These are phyloP conservation scores for Pleurotus tuoliensis DNA, from an alignment of 768 basidiomycete genomes.

Conservation along the genomic window DNA sequence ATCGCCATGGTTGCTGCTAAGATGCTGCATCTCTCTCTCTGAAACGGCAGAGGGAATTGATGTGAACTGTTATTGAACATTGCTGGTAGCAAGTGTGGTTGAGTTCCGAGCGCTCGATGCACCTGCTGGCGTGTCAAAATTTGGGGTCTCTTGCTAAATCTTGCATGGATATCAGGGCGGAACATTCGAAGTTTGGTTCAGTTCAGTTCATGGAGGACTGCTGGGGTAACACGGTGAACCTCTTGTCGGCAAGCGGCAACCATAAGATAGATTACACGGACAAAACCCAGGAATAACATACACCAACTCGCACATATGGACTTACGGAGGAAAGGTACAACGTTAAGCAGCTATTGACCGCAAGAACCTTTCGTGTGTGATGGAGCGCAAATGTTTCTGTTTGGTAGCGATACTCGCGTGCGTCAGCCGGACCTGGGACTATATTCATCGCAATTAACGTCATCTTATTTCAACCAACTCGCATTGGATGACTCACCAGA, in stretches of 20 bases:
- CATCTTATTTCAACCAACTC: neutral
- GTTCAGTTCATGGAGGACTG: too few relatives aligned
- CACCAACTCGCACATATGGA: neutral
- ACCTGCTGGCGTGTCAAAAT: too few relatives aligned
- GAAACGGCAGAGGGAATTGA: too few relatives aligned
- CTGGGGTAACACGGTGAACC: too few relatives aligned
- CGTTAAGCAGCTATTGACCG: conserved; percentile 3
- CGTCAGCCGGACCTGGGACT: conserved; percentile 40
- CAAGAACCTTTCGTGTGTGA: conserved; percentile 62
- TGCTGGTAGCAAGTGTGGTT: too few relatives aligned
- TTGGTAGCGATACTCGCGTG: conserved; percentile 56
- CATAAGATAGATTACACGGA: conserved; percentile 1
- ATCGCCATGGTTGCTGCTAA: too few relatives aligned
- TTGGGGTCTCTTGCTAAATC: too few relatives aligned
- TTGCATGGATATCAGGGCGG: too few relatives aligned
- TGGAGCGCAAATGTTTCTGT: conserved; percentile 60
- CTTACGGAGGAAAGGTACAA: conserved; percentile 1
- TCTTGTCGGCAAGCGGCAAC: neutral
- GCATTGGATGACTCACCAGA: conserved; percentile 46
- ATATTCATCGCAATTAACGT: conserved; percentile 11
- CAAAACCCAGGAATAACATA: neutral
- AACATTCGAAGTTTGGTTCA: too few relatives aligned
- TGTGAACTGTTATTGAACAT: too few relatives aligned
- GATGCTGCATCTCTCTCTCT: too few relatives aligned
- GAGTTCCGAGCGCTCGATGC: too few relatives aligned